Percentiles rank a stretch among this genome's conserved stretches.
Conservation (phyloP, 495 filamentous ascomycete species). For the Aspergillus haitiensis region DNA sequence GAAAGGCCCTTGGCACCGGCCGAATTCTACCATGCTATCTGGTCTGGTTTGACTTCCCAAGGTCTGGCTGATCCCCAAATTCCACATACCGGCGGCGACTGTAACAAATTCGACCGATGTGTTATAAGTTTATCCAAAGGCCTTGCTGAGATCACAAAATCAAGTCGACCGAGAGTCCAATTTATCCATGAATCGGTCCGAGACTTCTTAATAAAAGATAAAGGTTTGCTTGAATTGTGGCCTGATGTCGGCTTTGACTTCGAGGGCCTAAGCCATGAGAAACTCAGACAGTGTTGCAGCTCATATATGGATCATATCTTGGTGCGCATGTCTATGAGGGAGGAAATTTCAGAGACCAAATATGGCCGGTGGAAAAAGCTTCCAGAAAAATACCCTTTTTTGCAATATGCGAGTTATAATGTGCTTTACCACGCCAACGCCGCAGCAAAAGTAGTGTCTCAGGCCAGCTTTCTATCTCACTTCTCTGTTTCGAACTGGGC, state of each 20-base stretch:
- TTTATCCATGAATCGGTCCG: constrained; percentile 54
- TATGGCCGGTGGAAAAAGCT: constrained; percentile 9
- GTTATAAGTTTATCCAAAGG: constrained; percentile 45
- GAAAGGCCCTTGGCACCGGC: constrained; percentile 28
- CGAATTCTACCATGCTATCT: constrained; percentile 38
- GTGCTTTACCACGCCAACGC: constrained; percentile 47
- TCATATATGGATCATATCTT: constrained; percentile 24
- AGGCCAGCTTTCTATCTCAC: constrained; percentile 37
- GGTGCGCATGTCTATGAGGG: constrained; percentile 10
- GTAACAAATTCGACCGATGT: constrained; percentile 26
- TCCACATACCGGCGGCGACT: background rate
- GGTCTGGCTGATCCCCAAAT: constrained; percentile 14
- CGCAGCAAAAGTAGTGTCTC: constrained; percentile 35
- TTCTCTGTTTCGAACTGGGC: constrained; percentile 42
- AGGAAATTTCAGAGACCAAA: background rate
- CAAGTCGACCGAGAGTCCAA: constrained; percentile 33
- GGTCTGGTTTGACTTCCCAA: constrained; percentile 21
- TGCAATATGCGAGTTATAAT: constrained; percentile 45
- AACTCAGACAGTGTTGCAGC: constrained; percentile 38
- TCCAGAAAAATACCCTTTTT: constrained; percentile 39
- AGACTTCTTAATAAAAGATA: constrained; percentile 43
- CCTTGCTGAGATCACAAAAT: constrained; percentile 40
- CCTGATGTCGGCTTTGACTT: constrained; percentile 28
- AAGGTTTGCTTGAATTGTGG: constrained; percentile 39
- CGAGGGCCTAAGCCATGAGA: constrained; percentile 33